Percentiles rank a stretch among this genome's conserved stretches.
These are phyloP conservation scores for Plasmodium gonderi DNA, from an alignment of 169 alveolate species.

Conservation along the genomic window DNA sequence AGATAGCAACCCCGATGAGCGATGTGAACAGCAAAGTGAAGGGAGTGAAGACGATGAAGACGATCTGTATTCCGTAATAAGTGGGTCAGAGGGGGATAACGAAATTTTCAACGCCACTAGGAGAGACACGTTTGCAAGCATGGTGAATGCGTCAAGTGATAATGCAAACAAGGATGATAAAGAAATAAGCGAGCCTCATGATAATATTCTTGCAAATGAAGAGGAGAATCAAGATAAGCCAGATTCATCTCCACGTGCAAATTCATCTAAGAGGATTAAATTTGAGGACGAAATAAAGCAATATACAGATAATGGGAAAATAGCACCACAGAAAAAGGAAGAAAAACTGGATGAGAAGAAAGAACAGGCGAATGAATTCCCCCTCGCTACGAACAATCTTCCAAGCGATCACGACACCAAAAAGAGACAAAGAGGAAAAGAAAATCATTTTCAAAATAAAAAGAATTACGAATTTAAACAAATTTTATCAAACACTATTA, in stretches of 20 bases:
- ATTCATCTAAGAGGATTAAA: constrained; percentile 11
- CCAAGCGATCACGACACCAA: neutral
- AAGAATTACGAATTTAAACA: constrained; percentile 42
- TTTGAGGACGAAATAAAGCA: neutral
- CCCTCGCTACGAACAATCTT: neutral
- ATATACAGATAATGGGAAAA: neutral
- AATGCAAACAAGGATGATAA: neutral
- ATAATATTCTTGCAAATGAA: neutral
- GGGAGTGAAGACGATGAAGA: constrained; percentile 1
- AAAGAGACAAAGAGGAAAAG: neutral
- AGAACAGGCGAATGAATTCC: neutral
- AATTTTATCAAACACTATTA: constrained; percentile 38
- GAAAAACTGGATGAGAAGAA: neutral
- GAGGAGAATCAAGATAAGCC: neutral
- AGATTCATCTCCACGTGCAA: neutral
- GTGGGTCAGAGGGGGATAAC: constrained; percentile 44
- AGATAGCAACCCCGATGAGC: neutral
- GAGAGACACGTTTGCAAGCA: neutral
- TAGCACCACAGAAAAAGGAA: neutral
- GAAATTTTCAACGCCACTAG: neutral
- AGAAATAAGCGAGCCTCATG: neutral
- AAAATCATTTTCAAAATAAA: neutral
- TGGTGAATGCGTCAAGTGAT: neutral
- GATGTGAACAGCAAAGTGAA: neutral
- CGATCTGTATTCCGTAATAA: constrained; percentile 58